These are phyloP conservation scores for Rhizophora mangle DNA, from an alignment of 345 rosid species.

Conservation along the genomic window DNA sequence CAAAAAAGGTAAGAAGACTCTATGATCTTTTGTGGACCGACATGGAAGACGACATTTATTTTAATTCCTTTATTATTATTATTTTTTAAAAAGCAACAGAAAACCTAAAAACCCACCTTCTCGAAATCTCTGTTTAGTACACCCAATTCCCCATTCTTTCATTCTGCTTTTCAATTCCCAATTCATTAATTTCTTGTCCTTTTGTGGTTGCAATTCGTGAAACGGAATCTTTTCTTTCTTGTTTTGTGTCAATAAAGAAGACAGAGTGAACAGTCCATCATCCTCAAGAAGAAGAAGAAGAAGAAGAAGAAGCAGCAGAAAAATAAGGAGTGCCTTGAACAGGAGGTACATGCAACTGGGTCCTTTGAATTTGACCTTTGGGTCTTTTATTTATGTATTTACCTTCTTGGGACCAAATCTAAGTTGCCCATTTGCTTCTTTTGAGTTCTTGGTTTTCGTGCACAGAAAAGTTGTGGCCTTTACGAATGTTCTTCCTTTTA, in stretches of 20 bases:
- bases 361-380: neutral
- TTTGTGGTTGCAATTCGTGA: neutral
- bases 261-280: neutral
- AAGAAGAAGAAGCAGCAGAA: neutral
- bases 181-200: neutral
- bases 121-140: neutral
- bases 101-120: neutral
- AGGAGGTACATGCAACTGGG: neutral
- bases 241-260: neutral
- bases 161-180: neutral
- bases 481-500: neutral
- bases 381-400: neutral
- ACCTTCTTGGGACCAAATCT: neutral
- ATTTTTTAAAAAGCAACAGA: neutral
- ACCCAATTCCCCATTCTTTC: neutral
- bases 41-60: neutral
- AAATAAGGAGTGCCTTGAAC: neutral
- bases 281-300: constrained; percentile 1
- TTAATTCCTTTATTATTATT: too few species aligned
- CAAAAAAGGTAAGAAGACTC: too few species aligned
- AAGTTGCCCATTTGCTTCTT: neutral
- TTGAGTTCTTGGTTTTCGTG: neutral
- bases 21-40: too few species aligned
- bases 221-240: neutral
- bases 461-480: neutral